A percentile compares a stretch with the other conserved stretches of the same genome.
These are phyloP conservation scores for Phanerodontia chrysosporium DNA, from an alignment of 768 basidiomycete genomes.

Conservation along the genomic window DNA sequence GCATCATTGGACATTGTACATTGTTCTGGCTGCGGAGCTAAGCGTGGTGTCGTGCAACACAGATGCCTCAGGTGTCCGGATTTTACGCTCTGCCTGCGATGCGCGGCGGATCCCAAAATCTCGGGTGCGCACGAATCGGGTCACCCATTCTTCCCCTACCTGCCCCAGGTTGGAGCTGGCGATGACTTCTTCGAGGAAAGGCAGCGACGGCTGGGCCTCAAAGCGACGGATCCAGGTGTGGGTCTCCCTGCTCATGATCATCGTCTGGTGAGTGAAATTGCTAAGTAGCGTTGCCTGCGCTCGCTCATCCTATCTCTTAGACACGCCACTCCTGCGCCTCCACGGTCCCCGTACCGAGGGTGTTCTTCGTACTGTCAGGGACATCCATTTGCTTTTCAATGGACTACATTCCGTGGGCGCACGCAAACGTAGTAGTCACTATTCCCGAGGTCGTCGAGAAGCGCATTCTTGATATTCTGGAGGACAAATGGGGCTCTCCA, in stretches of 20 bases:
- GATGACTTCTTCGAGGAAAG: background rate
- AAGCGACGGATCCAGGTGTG: background rate
- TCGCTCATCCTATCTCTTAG: background rate
- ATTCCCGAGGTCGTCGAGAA: background rate
- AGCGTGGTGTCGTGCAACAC: background rate
- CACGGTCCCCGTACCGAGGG: background rate
- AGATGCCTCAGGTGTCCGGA: background rate
- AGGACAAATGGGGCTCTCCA: background rate
- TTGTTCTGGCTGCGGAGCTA: background rate
- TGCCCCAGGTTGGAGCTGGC: background rate
- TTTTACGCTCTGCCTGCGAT: background rate
- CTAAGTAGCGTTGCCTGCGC: background rate
- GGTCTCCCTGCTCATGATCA: too few species aligned
- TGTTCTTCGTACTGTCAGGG: background rate
- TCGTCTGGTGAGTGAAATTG: slow-evolving; percentile 48
- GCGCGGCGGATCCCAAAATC: background rate
- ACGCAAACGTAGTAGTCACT: background rate
- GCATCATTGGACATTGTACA: background rate
- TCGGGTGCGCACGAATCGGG: background rate
- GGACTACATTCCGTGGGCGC: background rate
- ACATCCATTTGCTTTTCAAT: background rate
- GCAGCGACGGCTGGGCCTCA: background rate
- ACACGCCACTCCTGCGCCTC: background rate
- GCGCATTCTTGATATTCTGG: background rate
- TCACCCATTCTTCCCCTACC: background rate